Percentiles rank a stretch among this genome's conserved stretches.
Conservation (phyloP, 2,329 filamentous ascomycete species). For the Furcasterigmium sp. region DNA sequence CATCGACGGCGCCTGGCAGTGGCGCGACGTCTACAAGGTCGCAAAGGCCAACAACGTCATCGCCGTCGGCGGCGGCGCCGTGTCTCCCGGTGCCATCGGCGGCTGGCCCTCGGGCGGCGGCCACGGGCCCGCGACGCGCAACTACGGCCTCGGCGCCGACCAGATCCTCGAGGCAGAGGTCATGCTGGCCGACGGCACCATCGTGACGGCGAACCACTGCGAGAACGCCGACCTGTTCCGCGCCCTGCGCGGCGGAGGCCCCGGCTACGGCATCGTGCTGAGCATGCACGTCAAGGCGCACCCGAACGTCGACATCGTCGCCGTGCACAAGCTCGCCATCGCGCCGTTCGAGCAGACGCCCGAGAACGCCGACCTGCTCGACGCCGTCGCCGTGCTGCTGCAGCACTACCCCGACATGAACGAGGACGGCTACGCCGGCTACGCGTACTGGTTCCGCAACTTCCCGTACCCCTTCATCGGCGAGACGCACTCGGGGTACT, state of each 20-base stretch:
- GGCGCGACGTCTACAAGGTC: constrained; percentile 24
- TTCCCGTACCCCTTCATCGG: constrained; percentile 15
- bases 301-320: constrained; percentile 14
- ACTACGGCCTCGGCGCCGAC: constrained; percentile 37
- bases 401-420: constrained; percentile 23
- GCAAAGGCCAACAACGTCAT: constrained; percentile 23
- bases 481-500: constrained; percentile 19
- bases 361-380: constrained; percentile 18
- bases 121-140: constrained; percentile 28
- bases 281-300: constrained; percentile 34
- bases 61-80: constrained; percentile 25
- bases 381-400: constrained; percentile 20
- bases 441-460: constrained; percentile 21
- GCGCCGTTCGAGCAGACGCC: constrained; percentile 13
- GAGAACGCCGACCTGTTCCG: constrained; percentile 28
- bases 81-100: constrained; percentile 21
- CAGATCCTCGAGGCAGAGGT: constrained; percentile 36
- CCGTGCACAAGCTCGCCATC: constrained; percentile 16
- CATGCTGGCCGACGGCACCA: constrained; percentile 27
- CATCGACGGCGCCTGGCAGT: constrained; percentile 26
- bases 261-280: constrained; percentile 28
- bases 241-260: constrained; percentile 33
- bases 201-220: constrained; percentile 26
- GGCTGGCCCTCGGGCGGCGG: constrained; percentile 35
- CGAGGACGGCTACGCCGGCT: constrained; percentile 22